phyloP scores from a whole-genome alignment of 2,329 filamentous ascomycete genomes.

The Fusarium sp. region DNA sequence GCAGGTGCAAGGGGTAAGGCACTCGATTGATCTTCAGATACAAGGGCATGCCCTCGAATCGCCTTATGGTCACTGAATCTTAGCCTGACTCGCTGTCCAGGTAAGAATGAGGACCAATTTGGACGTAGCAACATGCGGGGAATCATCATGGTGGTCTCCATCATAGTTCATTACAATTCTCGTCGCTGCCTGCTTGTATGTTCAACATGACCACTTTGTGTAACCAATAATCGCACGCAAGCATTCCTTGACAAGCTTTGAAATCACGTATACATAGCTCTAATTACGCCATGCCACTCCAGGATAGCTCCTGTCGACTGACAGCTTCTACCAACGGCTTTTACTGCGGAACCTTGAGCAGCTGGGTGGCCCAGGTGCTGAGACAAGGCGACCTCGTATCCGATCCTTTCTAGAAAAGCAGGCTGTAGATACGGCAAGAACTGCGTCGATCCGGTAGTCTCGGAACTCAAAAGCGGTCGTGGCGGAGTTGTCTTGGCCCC shows the following conservation, averaged over 20 bases:
- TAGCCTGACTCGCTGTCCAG: background rate
- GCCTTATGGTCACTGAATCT: background rate
- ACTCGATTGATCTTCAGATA: background rate
- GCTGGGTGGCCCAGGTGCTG: background rate
- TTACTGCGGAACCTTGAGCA: background rate
- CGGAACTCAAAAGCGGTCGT: background rate
- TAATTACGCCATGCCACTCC: background rate
- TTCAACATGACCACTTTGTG: background rate
- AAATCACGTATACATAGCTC: background rate
- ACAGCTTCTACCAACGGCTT: background rate
- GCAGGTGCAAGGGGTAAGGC: background rate
- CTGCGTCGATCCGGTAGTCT: constrained; percentile 8
- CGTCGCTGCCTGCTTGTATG: background rate
- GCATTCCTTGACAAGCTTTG: background rate
- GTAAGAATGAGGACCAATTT: background rate
- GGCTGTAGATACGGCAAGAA: background rate
- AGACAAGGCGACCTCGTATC: background rate
- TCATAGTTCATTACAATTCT: background rate
- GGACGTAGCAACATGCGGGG: background rate
- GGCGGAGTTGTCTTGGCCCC: background rate
- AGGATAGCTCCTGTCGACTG: background rate
- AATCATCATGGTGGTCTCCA: background rate
- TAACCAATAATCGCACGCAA: background rate
- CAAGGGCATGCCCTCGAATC: background rate
- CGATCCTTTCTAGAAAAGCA: background rate